Evolutionary conservation across 1,284 basidiomycete species (phyloP).

Genomic region (Cutaneotrichosporon cutaneum): DNA sequence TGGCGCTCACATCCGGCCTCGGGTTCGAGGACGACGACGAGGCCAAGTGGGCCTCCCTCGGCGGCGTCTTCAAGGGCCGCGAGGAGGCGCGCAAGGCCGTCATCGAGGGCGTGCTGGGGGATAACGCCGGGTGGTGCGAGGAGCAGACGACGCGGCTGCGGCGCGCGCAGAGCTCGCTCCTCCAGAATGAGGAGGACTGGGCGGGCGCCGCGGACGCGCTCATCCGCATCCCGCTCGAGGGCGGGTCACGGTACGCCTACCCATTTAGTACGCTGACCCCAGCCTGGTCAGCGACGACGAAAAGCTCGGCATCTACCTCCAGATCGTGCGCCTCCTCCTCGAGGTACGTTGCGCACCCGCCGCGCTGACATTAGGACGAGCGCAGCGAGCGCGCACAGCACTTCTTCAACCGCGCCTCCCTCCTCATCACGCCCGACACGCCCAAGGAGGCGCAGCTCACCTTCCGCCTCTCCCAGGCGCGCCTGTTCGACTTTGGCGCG

Average conservation of each 20-base stretch:
- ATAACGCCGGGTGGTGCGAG: slow-evolving; percentile 68
- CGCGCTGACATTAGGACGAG: slow-evolving; percentile 38
- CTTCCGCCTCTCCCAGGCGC: slow-evolving; percentile 81
- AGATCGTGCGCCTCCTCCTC: slow-evolving; percentile 89
- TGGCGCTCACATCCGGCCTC: slow-evolving; percentile 36
- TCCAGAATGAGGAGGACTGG: slow-evolving; percentile 92
- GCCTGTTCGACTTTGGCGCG: slow-evolving; percentile 85
- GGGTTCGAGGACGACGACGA: slow-evolving; percentile 20
- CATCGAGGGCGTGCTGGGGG: slow-evolving; percentile 54
- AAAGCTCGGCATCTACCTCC: slow-evolving; percentile 85
- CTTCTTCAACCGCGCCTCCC: slow-evolving; percentile 92
- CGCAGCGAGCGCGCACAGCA: slow-evolving; percentile 79
- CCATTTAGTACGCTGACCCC: slow-evolving; percentile 35
- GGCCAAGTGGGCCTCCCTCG: slow-evolving; percentile 30
- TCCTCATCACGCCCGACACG: slow-evolving; percentile 73
- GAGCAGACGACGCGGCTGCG: slow-evolving; percentile 87
- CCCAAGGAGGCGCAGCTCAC: slow-evolving; percentile 74
- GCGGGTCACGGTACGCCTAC: slow-evolving; percentile 86
- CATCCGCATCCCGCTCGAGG: slow-evolving; percentile 85
- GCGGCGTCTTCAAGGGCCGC: slow-evolving; percentile 32
- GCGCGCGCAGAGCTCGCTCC: slow-evolving; percentile 79
- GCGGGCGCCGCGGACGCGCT: slow-evolving; percentile 84
- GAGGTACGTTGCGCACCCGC: slow-evolving; percentile 61
- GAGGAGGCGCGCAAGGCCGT: slow-evolving; percentile 37
- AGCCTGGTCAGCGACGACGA: slow-evolving; percentile 76